Evolutionary conservation across 1,284 basidiomycete genomes (phyloP), one percentile per base, ranked within the genome.

Genomic region (Cutaneotrichosporon cavernicola): DNA sequence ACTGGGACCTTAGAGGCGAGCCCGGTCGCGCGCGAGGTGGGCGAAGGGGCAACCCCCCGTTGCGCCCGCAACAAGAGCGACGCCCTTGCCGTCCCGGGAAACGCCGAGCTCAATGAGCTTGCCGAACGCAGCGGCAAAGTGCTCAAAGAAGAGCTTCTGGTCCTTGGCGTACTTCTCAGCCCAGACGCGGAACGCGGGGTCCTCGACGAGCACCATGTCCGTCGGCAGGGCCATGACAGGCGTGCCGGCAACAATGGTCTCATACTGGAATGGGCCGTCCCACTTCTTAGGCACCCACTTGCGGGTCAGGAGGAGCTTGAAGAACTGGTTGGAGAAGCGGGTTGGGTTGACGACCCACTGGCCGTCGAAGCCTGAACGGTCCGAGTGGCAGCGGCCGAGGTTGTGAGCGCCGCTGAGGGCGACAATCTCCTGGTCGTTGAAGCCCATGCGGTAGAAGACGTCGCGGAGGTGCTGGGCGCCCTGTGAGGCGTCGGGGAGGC

Each of bases 211-310:
- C 5, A 80, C 81, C 70, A 81, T 80, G 69, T 82, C 81, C 32
- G 81, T 82, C n/a, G 83, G 84, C 5, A 85, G 79, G 82, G 85
- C 84, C 84, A 86, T 86, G 38, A 86, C 76, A 57, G 82, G 80
- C 62, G 80, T 79, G 26, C 82, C 82, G 7, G 80, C 78, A 10
- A 81, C 78, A 1, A 76, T 77, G 40, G 82, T 80, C 65, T 80
- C 77, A 61, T 76, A 81, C 73, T 83, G 83, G 62, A 81, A 73
- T 10, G 83, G 83, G 1, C 85, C 85, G 61, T 83, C 80, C 85
- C 85, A 86, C 68, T 83, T 74, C 67, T 82, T 76, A 18, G 81
- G 80, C 36, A 78, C 74, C 84, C 84, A 85, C 67, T 83, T 81
- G 62, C 82, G 80, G 38, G 81, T 78, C 56, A 84, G 76, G 46